Percentiles rank a stretch among this genome's conserved stretches.
Conservation (phyloP, 2,329 filamentous ascomycete species). For the Stagonosporopsis cucurbitacearum region DNA sequence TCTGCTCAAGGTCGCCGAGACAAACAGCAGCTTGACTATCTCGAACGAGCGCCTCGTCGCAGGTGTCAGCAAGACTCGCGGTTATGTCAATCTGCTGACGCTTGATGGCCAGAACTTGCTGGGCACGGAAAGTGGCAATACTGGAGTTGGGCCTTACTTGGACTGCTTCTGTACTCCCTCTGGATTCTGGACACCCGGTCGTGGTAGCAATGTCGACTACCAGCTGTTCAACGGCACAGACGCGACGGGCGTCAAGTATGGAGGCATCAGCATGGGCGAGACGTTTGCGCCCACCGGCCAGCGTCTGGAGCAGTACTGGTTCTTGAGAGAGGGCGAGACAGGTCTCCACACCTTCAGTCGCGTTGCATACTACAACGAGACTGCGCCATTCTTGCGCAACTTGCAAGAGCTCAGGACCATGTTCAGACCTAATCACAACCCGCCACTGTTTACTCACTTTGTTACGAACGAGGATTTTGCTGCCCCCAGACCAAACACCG, state of each 20-base stretch:
- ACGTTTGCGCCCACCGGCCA: constrained; percentile 64
- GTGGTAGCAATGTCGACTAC: constrained; percentile 59
- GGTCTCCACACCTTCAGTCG: constrained; percentile 60
- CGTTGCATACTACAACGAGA: constrained; percentile 64
- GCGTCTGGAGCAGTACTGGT: constrained; percentile 68
- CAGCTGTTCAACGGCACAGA: constrained; percentile 52
- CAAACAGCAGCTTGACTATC: constrained; percentile 44
- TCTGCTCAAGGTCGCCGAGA: constrained; percentile 27
- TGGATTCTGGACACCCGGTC: constrained; percentile 62
- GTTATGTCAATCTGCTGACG: constrained; percentile 52
- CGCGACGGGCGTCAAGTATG: constrained; percentile 60
- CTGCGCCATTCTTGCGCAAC: constrained; percentile 62
- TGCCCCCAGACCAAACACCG: constrained; percentile 58
- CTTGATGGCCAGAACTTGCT: constrained; percentile 53
- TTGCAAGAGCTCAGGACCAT: constrained; percentile 66
- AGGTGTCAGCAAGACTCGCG: constrained; percentile 53
- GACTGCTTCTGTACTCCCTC: constrained; percentile 44
- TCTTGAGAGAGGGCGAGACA: constrained; percentile 65
- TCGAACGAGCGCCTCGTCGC: constrained; percentile 55
- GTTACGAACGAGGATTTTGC: constrained; percentile 62
- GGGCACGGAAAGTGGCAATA: constrained; percentile 27
- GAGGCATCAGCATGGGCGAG: constrained; percentile 65
- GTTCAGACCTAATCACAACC: constrained; percentile 62
- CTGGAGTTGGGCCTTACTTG: constrained; percentile 47
- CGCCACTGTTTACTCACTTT: constrained; percentile 52